Evolutionary conservation across 2,329 filamentous ascomycete genomes (phyloP).

Genomic region (Diplocarpon mali): DNA sequence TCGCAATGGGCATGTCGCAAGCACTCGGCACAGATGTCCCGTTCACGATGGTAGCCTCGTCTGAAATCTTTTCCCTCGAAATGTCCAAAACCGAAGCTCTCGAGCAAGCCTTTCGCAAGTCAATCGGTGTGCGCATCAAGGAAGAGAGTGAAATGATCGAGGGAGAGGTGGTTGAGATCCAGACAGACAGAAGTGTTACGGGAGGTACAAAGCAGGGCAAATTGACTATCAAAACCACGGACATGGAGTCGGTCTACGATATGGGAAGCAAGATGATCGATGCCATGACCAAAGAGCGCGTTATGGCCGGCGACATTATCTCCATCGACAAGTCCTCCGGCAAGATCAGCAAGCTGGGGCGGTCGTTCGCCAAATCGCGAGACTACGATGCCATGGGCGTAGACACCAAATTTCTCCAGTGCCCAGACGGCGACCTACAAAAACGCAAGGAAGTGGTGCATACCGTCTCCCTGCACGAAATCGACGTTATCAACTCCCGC

Average conservation of each 20-base stretch:
- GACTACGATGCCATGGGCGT: conserved; percentile 99
- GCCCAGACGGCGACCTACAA: conserved; percentile 93
- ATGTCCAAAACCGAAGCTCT: conserved; percentile 99
- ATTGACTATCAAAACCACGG: conserved; percentile 97
- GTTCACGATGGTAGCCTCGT: conserved; percentile 90
- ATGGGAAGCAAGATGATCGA: conserved; percentile 99
- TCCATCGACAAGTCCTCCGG: conserved; percentile 97
- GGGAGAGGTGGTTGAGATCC: conserved; percentile 96
- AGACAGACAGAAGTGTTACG: conserved; percentile 93
- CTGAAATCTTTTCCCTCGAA: conserved; percentile 96
- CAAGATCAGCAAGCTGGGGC: conserved; percentile 93
- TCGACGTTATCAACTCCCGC: conserved; percentile 97
- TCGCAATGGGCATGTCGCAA: conserved; percentile 98
- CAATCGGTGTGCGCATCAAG: conserved; percentile 94
- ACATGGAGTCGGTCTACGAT: conserved; percentile 99
- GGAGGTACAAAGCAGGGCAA: conserved; percentile 97
- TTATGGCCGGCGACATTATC: conserved; percentile 97
- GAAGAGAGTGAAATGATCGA: conserved; percentile 99
- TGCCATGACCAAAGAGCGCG: conserved; percentile 97
- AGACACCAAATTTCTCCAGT: conserved; percentile 96
- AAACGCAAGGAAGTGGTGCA: conserved; percentile 95
- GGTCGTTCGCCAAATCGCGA: conserved; percentile 86
- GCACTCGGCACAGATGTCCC: conserved; percentile 89
- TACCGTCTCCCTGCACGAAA: conserved; percentile 94
- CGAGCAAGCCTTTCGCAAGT: conserved; percentile 97